These are phyloP conservation scores for Nicotiana obtusifolia DNA, from an alignment of 257 asterid species.

Conservation along the genomic window DNA sequence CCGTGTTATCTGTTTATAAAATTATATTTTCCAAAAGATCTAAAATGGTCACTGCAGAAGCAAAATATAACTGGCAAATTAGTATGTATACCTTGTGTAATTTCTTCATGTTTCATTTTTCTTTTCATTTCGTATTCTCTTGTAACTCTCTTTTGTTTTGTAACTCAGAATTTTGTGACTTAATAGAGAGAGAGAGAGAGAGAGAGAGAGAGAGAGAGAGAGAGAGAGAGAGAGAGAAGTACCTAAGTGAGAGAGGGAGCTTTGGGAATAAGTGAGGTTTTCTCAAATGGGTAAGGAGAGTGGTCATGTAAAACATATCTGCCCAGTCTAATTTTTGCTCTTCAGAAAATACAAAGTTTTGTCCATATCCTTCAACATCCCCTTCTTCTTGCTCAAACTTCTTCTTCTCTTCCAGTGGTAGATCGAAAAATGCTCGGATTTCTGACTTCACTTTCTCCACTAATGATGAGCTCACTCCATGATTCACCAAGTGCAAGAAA, in stretches of 20 bases:
- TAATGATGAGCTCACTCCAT: background rate
- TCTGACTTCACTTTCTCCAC: background rate
- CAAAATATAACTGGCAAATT: too few relatives aligned
- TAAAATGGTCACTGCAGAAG: too few relatives aligned
- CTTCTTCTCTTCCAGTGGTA: background rate
- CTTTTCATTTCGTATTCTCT: too few relatives aligned
- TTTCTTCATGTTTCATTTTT: too few relatives aligned
- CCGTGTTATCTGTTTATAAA: too few relatives aligned
- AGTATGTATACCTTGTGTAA: too few relatives aligned
- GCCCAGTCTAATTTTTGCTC: background rate
- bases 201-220: background rate
- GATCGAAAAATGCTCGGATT: background rate
- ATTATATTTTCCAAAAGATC: too few relatives aligned
- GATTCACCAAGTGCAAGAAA: background rate
- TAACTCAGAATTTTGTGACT: too few relatives aligned
- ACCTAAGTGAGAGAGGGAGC: background rate
- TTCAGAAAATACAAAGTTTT: background rate
- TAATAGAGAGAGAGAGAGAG: too few relatives aligned
- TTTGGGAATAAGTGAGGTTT: slow-evolving; percentile 1
- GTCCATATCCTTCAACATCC: background rate
- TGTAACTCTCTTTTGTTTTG: too few relatives aligned
- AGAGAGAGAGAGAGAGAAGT: background rate
- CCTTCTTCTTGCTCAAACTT: background rate
- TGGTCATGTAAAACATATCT: background rate
- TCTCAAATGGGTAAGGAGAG: background rate